Evolutionary conservation across 2,329 filamentous ascomycete species (phyloP), one percentile per base, ranked within the genome.

Genomic region (Cylindrodendrum hubeiense): DNA sequence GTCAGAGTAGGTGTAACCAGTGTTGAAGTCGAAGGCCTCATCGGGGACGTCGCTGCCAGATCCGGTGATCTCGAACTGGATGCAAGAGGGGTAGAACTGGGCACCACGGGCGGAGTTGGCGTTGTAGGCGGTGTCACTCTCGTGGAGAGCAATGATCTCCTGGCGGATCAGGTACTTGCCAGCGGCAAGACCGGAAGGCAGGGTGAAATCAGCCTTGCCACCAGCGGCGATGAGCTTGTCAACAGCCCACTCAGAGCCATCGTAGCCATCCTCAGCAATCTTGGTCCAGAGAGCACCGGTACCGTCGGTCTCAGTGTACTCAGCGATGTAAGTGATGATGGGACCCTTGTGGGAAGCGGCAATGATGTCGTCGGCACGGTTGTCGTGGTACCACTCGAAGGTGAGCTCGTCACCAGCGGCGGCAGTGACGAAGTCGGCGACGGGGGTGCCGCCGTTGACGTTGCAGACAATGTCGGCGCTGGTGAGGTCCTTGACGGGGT

Each of bases 1-100:
- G 75, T 90, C 88, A 59, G 80, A 78, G 71, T 82, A 79, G 56
- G 80, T 88, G 83, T 91, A 91, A 63, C 87, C 88, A 30, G 59
- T 74, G 78, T 83, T 80, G 74, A 86, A 82, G 74, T 82, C 79
- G 58, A 85, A 85, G 72, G 67, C 70, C 73, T 80, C 66, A 64
- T 76, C 71, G 22, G 84, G 83, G 79, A 73, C 68, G 37, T 67
- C 67, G 47, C 56, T 63, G 30, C 74, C 87, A 46, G 80, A 78
- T 55, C 87, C 87, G 34, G 85, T 85, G 67, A 91, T 80, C 74
- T 89, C 83, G 67, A 91, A 74, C 81, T 91, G 90, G 71, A 88
- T 80, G 77, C 89, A 87, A 68, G 84, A 82, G 61, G 86, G 85
- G 78, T 87, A 87, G 77, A 86, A 86, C 70, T 75, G 73, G 44